phyloP scores from a whole-genome alignment of 108 stramenopile species.

The Stephanodiscus minutulus region DNA sequence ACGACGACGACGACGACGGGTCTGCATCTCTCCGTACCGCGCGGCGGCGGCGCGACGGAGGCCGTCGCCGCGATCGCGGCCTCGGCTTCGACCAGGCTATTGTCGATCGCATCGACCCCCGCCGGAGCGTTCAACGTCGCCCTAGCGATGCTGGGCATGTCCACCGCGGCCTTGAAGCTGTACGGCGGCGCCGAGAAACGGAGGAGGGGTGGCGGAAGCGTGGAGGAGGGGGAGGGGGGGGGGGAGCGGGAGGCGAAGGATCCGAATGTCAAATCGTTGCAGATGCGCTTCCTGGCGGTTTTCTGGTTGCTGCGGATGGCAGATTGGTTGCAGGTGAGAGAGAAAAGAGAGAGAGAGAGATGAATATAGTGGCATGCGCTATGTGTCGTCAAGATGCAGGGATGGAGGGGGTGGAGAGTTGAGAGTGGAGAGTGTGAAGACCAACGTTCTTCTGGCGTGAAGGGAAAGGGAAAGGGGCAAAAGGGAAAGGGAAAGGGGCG shows the following conservation, averaged over 20 bases:
- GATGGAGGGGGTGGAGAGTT: neutral
- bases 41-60: neutral
- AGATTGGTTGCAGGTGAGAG: slow-evolving; percentile 96
- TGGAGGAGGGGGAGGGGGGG: neutral
- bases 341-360: no score
- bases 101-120: slow-evolving; percentile 19
- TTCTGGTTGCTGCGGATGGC: slow-evolving; percentile 94
- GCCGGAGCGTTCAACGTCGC: slow-evolving; percentile 31
- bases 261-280: slow-evolving; percentile 62
- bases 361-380: no score
- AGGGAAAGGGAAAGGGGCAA: no score
- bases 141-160: slow-evolving; percentile 27
- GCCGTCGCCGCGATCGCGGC: neutral
- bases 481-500: no score
- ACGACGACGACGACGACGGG: neutral
- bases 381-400: no score
- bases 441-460: no score
- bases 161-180: slow-evolving; percentile 30
- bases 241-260: slow-evolving; percentile 20
- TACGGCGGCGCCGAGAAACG: neutral
- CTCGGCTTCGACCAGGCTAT: neutral
- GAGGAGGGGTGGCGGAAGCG: slow-evolving; percentile 2
- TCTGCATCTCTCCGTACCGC: neutral
- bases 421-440: no score
- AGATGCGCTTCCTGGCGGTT: slow-evolving; percentile 83